These are phyloP conservation scores for Magnusiomyces sp. DNA, from an alignment of 1,139 yeast genomes.

Conservation along the genomic window DNA sequence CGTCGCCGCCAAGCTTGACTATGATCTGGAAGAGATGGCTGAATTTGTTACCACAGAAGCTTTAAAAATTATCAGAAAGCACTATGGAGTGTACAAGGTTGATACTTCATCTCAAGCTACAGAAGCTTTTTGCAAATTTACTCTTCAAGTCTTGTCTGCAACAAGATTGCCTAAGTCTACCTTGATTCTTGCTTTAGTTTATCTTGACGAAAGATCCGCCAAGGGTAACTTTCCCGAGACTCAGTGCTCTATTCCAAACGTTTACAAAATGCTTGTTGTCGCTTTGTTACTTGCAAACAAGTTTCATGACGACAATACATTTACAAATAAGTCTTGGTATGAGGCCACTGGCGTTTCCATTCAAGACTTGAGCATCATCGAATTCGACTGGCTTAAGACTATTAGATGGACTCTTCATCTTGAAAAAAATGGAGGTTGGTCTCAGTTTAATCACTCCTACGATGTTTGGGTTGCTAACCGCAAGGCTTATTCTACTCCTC, in stretches of 20 bases:
- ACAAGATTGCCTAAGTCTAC: slow-evolving; percentile 83
- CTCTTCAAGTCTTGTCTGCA: slow-evolving; percentile 70
- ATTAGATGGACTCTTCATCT: slow-evolving; percentile 31
- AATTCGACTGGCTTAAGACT: slow-evolving; percentile 58
- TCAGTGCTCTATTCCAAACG: slow-evolving; percentile 25
- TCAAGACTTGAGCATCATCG: slow-evolving; percentile 51
- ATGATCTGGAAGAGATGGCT: slow-evolving; percentile 69
- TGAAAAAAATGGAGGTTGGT: slow-evolving; percentile 29
- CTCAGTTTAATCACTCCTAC: slow-evolving; percentile 35
- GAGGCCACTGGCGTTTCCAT: slow-evolving; percentile 82
- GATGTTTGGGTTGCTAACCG: slow-evolving; percentile 18
- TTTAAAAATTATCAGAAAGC: slow-evolving; percentile 43
- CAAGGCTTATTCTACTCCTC: slow-evolving; percentile 8
- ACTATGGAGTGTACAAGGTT: slow-evolving; percentile 16
- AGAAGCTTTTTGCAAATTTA: slow-evolving; percentile 48
- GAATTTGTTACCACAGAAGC: slow-evolving; percentile 63
- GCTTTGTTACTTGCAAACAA: slow-evolving; percentile 82
- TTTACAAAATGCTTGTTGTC: slow-evolving; percentile 54
- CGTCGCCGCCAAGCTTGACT: slow-evolving; percentile 67
- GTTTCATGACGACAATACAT: slow-evolving; percentile 93
- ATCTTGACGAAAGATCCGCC: slow-evolving; percentile 45
- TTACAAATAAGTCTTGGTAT: slow-evolving; percentile 91
- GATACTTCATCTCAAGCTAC: slow-evolving; percentile 30
- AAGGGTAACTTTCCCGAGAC: slow-evolving; percentile 22
- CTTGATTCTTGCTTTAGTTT: slow-evolving; percentile 68